Evolutionary conservation across 1,139 yeast genomes (phyloP).

Genomic region (Magnusiomyces magnusii): DNA sequence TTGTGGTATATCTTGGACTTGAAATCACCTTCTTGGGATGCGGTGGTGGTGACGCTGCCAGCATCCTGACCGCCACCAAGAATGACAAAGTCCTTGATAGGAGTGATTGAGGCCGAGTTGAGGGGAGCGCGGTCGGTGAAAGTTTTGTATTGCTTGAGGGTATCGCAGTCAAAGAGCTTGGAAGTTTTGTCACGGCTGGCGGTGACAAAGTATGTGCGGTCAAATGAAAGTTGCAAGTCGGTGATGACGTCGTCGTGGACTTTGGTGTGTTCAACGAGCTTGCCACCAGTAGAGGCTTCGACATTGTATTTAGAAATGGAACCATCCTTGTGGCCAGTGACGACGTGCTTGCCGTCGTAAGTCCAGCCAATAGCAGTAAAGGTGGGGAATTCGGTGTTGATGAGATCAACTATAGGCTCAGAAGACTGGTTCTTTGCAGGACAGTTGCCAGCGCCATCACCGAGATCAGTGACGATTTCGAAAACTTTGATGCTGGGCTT

Average conservation of each 20-base stretch:
- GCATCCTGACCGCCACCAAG: constrained; percentile 99
- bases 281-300: constrained; percentile 42
- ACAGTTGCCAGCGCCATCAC: constrained; percentile 33
- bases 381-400: constrained; percentile 44
- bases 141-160: constrained; percentile 62
- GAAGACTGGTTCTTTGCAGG: constrained; percentile 25
- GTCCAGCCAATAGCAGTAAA: constrained; percentile 89
- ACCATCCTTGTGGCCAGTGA: constrained; percentile 89
- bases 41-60: constrained; percentile 92
- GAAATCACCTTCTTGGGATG: constrained; percentile 90
- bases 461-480: constrained; percentile 41
- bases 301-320: constrained; percentile 73
- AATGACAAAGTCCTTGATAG: constrained; percentile 82
- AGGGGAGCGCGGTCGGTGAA: constrained; percentile 88
- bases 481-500: constrained; percentile 69
- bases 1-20: constrained; percentile 96
- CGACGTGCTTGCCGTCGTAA: constrained; percentile 60
- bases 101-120: constrained; percentile 93
- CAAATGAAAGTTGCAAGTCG: constrained; percentile 86
- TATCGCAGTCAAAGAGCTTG: constrained; percentile 69
- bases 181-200: constrained; percentile 91
- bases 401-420: constrained; percentile 54
- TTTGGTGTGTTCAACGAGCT: constrained; percentile 36
- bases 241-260: constrained; percentile 73
- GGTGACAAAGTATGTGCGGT: constrained; percentile 82